Percentiles rank a stretch among this genome's conserved stretches.
These are phyloP conservation scores for Salix koriyanagi DNA, from an alignment of 345 rosid genomes.

Conservation along the genomic window DNA sequence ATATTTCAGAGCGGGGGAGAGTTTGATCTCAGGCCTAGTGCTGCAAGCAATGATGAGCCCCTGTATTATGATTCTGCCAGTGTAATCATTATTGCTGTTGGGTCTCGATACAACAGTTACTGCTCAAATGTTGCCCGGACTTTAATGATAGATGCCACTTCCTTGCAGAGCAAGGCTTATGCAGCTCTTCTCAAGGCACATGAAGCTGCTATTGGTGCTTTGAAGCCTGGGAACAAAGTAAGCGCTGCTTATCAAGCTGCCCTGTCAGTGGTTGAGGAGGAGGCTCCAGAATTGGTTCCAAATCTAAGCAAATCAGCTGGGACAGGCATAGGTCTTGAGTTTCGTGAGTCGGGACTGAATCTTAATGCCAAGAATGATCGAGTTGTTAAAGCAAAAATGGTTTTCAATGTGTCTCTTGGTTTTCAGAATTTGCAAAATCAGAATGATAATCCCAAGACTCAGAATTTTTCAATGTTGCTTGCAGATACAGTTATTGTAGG, in stretches of 20 bases:
- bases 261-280: conserved; percentile 62
- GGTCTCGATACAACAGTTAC: conserved; percentile 77
- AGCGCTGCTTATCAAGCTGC: conserved; percentile 68
- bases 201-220: conserved; percentile 66
- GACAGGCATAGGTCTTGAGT: conserved; percentile 92
- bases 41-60: conserved; percentile 69
- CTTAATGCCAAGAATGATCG: conserved; percentile 79
- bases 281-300: conserved; percentile 66
- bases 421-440: conserved; percentile 72
- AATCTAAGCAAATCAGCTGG: conserved; percentile 85
- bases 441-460: conserved; percentile 52
- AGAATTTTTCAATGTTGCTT: conserved; percentile 59
- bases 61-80: conserved; percentile 81
- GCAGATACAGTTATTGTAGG: conserved; percentile 78
- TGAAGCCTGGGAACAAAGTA: conserved; percentile 64
- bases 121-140: conserved; percentile 85
- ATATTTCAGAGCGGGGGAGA: conserved; percentile 89
- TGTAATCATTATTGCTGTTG: conserved; percentile 75
- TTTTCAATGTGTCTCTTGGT: conserved; percentile 78
- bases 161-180: conserved; percentile 73
- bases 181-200: conserved; percentile 84
- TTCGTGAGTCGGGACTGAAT: conserved; percentile 73
- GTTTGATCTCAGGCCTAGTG: conserved; percentile 90
- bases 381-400: conserved; percentile 55
- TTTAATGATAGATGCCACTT: conserved; percentile 70